Conservation (phyloP, 495 filamentous ascomycete species). For the Choiromyces venosus region DNA sequence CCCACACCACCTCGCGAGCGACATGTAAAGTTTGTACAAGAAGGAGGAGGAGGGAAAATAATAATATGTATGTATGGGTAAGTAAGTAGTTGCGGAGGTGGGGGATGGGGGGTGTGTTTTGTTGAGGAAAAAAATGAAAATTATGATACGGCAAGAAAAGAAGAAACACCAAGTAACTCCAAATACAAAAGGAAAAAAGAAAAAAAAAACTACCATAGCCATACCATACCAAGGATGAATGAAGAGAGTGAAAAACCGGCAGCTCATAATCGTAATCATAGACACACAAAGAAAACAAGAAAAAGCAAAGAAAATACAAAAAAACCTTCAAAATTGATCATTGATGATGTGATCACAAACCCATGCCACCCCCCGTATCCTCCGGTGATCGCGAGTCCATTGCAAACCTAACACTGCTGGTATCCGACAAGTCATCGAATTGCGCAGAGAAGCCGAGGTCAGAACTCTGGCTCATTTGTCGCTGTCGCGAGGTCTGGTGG, state of each 20-base stretch:
- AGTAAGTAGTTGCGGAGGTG: too few species aligned
- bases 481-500: too few species aligned
- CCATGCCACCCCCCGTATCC: not conserved
- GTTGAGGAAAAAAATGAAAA: conserved; percentile 25
- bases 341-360: not conserved
- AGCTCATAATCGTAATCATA: conserved; percentile 15
- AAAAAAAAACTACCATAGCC: conserved; percentile 13
- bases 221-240: conserved; percentile 18
- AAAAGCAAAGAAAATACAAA: not conserved
- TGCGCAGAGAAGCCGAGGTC: not conserved
- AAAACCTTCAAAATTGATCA: not conserved
- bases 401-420: not conserved
- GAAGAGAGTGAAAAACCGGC: not conserved
- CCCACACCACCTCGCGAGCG: too few species aligned
- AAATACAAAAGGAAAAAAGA: conserved; percentile 39
- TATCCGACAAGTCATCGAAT: not conserved
- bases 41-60: too few species aligned
- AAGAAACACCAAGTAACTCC: conserved; percentile 40
- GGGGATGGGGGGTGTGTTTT: conserved; percentile 6
- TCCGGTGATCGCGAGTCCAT: not conserved
- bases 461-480: not conserved
- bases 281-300: too few species aligned
- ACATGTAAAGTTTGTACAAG: too few species aligned
- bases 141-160: conserved; percentile 22
- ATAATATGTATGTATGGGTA: too few species aligned